Evolutionary conservation across 2,329 filamentous ascomycete genomes (phyloP).

Genomic region (Scorias spongiosa): DNA sequence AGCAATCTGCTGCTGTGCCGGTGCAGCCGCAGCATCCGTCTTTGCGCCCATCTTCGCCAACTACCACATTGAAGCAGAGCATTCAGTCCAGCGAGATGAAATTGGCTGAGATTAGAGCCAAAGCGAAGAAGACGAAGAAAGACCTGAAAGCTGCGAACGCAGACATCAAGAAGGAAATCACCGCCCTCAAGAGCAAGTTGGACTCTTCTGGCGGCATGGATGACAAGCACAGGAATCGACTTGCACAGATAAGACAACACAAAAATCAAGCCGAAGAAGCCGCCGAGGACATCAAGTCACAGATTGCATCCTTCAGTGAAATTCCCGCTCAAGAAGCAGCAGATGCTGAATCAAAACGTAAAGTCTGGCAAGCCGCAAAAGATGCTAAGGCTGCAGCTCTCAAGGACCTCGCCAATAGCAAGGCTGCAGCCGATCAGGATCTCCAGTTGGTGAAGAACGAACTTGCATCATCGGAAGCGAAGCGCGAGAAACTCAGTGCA

Average conservation of each 20-base stretch:
- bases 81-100: constrained; percentile 58
- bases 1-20: constrained; percentile 37
- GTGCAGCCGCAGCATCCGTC: constrained; percentile 45
- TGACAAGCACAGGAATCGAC: constrained; percentile 60
- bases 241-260: constrained; percentile 59
- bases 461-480: constrained; percentile 46
- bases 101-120: constrained; percentile 51
- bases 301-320: constrained; percentile 50
- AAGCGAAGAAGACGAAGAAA: constrained; percentile 55
- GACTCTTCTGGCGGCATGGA: constrained; percentile 55
- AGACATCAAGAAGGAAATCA: constrained; percentile 56
- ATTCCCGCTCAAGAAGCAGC: constrained; percentile 48
- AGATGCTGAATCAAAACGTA: constrained; percentile 42
- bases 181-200: constrained; percentile 50
- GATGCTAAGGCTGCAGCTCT: constrained; percentile 35
- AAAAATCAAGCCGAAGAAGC: constrained; percentile 56
- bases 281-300: constrained; percentile 36
- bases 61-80: constrained; percentile 60
- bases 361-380: constrained; percentile 40
- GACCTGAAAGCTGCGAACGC: constrained; percentile 59
- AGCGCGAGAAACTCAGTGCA: constrained; percentile 56
- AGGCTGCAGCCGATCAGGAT: constrained; percentile 46
- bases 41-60: constrained; percentile 59
- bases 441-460: constrained; percentile 50
- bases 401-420: constrained; percentile 45